Conservation (phyloP, 1,284 basidiomycete species). For the Ustilago cynodontis region DNA sequence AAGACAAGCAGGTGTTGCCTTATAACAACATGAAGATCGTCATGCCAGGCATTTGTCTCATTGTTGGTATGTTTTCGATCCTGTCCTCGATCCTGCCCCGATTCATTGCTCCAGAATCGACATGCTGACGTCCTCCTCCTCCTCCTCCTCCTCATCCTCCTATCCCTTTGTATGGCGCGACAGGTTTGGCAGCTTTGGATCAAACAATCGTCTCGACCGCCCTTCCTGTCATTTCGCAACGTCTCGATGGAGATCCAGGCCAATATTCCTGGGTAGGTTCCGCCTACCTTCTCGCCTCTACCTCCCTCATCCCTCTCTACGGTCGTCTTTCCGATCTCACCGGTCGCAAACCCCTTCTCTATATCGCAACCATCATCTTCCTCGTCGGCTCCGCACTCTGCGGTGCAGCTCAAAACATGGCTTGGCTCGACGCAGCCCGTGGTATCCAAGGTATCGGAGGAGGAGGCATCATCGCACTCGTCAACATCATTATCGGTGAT, state of each 20-base stretch:
- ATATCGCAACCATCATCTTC: constrained; percentile 78
- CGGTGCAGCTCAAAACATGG: constrained; percentile 83
- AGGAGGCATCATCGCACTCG: constrained; percentile 75
- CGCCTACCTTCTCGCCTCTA: constrained; percentile 71
- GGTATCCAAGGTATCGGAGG: constrained; percentile 87
- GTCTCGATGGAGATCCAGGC: constrained; percentile 38
- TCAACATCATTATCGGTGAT: constrained; percentile 82
- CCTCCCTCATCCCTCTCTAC: constrained; percentile 69
- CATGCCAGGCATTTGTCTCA: constrained; percentile 55
- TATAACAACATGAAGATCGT: constrained; percentile 63
- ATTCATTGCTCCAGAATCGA: no score
- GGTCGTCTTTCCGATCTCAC: constrained; percentile 69
- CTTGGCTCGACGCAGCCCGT: constrained; percentile 79
- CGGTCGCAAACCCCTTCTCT: constrained; percentile 79
- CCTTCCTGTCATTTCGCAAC: constrained; percentile 65
- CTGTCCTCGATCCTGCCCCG: constrained; percentile 43
- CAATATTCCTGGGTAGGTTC: constrained; percentile 71
- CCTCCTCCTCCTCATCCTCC: not conserved
- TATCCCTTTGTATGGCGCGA: no score
- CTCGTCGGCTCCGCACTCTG: constrained; percentile 84
- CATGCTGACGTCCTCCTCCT: not conserved
- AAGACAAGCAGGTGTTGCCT: constrained; percentile 48
- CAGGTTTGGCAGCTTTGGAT: constrained; percentile 50
- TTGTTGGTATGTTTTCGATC: constrained; percentile 17
- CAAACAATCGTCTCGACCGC: constrained; percentile 69